These are phyloP conservation scores for Lanmaoa rubissima DNA, from an alignment of 768 basidiomycete genomes.

Conservation along the genomic window DNA sequence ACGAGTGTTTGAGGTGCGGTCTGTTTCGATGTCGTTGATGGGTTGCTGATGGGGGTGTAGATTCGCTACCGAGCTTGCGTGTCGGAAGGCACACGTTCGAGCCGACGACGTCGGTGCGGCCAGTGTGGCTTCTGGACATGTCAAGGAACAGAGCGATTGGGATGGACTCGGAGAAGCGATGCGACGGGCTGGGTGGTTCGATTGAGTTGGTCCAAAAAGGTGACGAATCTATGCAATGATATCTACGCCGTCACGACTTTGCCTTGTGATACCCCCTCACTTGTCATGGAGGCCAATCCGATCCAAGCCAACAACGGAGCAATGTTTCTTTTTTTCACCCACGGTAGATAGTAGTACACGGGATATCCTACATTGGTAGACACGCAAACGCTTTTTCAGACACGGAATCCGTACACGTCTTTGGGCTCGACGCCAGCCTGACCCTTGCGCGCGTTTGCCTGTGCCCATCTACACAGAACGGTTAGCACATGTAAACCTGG, in stretches of 20 bases:
- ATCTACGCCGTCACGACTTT: background rate
- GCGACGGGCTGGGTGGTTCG: conserved; percentile 74
- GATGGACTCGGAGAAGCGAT: conserved; percentile 72
- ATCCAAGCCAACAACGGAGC: background rate
- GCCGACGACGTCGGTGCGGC: background rate
- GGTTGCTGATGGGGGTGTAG: conserved; percentile 34
- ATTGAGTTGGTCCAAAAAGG: conserved; percentile 24
- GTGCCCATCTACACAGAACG: conserved; percentile 64
- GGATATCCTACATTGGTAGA: background rate
- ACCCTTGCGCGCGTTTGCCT: conserved; percentile 82
- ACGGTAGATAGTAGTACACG: conserved; percentile 6
- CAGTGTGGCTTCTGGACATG: conserved; percentile 10
- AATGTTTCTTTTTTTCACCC: background rate
- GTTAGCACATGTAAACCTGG: background rate
- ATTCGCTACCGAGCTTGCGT: conserved; percentile 82
- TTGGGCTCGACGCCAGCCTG: conserved; percentile 73
- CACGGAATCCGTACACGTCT: conserved; percentile 75
- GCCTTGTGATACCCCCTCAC: conserved; percentile 7
- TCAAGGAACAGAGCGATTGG: conserved; percentile 52
- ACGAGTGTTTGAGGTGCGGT: conserved; percentile 72
- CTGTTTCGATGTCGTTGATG: conserved; percentile 3
- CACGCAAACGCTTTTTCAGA: conserved; percentile 28
- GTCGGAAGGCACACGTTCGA: conserved; percentile 53
- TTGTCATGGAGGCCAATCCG: background rate
- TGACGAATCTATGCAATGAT: conserved; percentile 1